Percentiles rank a stretch among this genome's conserved stretches.
These are phyloP conservation scores for Eimeria zaria DNA, from an alignment of 169 alveolate genomes.

Conservation along the genomic window DNA sequence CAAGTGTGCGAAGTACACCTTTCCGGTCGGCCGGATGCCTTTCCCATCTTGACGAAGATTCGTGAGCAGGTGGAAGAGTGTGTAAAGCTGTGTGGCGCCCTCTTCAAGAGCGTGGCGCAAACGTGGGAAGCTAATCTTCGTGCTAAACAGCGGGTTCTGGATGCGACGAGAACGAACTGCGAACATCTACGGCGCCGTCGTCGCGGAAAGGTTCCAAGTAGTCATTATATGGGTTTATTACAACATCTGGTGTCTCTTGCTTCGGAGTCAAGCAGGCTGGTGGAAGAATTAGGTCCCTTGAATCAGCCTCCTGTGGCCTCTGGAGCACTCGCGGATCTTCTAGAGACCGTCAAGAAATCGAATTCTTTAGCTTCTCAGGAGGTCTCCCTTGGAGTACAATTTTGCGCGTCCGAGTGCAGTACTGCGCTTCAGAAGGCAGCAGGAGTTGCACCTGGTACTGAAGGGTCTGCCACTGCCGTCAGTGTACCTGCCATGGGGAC, in stretches of 20 bases:
- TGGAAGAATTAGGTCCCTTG: not conserved
- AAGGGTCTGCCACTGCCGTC: not conserved
- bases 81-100: not conserved
- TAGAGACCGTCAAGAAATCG: not conserved
- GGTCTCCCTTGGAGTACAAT: not conserved
- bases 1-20: not conserved
- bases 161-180: not conserved
- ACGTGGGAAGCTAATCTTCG: not conserved
- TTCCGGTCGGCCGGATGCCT: not conserved
- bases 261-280: not conserved
- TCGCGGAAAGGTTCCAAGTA: not conserved
- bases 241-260: not conserved
- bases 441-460: not conserved
- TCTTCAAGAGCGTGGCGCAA: not conserved
- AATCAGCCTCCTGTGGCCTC: not conserved
- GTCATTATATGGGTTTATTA: not conserved
- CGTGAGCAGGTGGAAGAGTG: not conserved
- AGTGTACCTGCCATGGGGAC: not conserved
- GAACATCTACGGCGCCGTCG: not conserved
- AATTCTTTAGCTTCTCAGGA: not conserved
- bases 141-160: not conserved
- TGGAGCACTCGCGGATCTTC: not conserved
- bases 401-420: not conserved
- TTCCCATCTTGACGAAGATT: not conserved
- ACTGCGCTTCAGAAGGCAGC: not conserved